Base-by-base conservation (phyloP, 306 rosid species). In the Purshia tridentata region DNA sequence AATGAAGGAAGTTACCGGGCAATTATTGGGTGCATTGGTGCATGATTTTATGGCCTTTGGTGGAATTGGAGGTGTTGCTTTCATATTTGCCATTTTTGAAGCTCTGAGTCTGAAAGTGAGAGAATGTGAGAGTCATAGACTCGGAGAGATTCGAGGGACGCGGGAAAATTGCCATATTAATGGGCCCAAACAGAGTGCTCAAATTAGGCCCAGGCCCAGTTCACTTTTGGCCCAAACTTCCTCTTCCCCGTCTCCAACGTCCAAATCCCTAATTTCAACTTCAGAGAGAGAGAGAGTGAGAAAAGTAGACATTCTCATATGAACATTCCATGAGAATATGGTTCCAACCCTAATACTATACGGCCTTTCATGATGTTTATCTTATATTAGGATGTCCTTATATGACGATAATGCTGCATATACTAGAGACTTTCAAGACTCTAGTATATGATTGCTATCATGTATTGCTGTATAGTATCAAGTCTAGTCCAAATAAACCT, bases 1-100 rank as follows among this genome's bases (percentile, higher is more conserved):
- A 9, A 3, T 19, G 52, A 42, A 45, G 40, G 6, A 51, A 65
- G 22, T 79, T 86, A 93, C 97, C 1, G 92, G 44, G 94, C 76
- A 51, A 93, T 77, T 51, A 20, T 52, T 14, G 2, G 20, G 22
- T 12, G n/a, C 66, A 59, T 3, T 13, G 12, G 39, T 53, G 70
- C 84, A 70, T n/a, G 80, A 56, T 19, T 29, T 64, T 0, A 3
- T 12, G 37, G 55, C 29, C 44, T 41, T 72, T 9, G 58, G 20
- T 15, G 64, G 69, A 74, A 41, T 51, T 41, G 47, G 76, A 79
- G 60, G 12, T 7, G 48, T 39, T 18, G 56, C 35, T 37, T 15
- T 54, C 57, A 22, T 8, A 23, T 48, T 56, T 70, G 69, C 74
- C 84, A 80, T 80, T 48, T 41, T 5, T 54, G 41, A 6, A 79